phyloP scores from a whole-genome alignment of 805 yeast genomes.

The Crinitomyces ghanaensis region DNA sequence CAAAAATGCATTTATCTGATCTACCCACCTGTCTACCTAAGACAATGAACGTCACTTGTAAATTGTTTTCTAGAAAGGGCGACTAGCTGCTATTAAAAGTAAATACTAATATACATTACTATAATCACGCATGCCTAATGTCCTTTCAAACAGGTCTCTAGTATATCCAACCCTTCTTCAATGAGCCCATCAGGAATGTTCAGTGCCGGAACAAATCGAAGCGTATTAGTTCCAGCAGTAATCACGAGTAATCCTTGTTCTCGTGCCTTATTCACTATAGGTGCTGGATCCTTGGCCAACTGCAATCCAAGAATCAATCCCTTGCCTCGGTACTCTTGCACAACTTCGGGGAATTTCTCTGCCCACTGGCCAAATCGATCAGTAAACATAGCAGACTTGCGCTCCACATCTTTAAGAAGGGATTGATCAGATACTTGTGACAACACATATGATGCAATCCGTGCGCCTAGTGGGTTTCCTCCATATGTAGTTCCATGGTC shows the following conservation, averaged over 20 bases:
- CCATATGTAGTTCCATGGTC: conserved; percentile 98
- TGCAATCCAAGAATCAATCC: conserved; percentile 84
- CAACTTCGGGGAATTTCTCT: conserved; percentile 46
- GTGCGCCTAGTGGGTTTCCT: conserved; percentile 87
- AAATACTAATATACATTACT: too few relatives aligned
- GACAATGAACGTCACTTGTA: too few relatives aligned
- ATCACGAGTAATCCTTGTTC: conserved; percentile 74
- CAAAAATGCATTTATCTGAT: too few relatives aligned
- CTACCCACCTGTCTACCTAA: too few relatives aligned
- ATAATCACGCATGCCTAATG: too few relatives aligned
- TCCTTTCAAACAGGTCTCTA: conserved; percentile 38
- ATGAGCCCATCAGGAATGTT: conserved; percentile 64
- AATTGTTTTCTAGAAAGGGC: too few relatives aligned
- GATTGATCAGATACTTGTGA: conserved; percentile 48
- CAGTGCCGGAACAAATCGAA: conserved; percentile 87
- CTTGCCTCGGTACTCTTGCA: conserved; percentile 69
- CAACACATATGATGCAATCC: conserved; percentile 69
- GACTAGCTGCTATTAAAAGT: too few relatives aligned
- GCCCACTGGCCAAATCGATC: conserved; percentile 33
- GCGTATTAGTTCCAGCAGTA: conserved; percentile 85
- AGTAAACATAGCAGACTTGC: conserved; percentile 47
- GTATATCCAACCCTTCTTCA: conserved; percentile 57
- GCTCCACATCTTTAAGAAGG: conserved; percentile 49
- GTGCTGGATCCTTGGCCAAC: conserved; percentile 49
- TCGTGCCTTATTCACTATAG: conserved; percentile 57